Evolutionary conservation across 2,329 filamentous ascomycete genomes (phyloP), one percentile per base, ranked within the genome.

Genomic region (Fusarium goolgardi): DNA sequence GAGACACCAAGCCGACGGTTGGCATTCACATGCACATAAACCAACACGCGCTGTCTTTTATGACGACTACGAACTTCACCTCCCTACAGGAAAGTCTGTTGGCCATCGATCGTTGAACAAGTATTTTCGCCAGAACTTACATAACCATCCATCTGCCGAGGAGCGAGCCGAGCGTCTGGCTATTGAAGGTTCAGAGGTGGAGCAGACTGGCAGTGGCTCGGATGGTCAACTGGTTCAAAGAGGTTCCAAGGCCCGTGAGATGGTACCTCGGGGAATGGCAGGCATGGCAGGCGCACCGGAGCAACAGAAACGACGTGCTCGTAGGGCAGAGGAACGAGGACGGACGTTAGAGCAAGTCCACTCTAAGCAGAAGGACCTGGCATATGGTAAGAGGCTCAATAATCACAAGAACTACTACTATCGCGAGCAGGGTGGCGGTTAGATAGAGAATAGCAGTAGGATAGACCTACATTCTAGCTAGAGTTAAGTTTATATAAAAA

Each of bases 41-140:
- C 78, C 90, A 70, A 78, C 87, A 6, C 87, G 91, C 65, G 90
- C 93, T 37, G 92, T 93, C 23, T 97, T 96, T 78, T 90, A 96
- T 75, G 93, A 96, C 72, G 96, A 99, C 44, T 94, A 93, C 74
- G 96, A 98, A 79, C 86, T 99, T 54, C 94, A 99, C 75, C 87
- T 99, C 15, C 96, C 96, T 2, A 93, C 91, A 6, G 96, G 96
- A 54, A 91, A 92, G 64, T 91, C 92, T 10, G 94, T 96, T 37
- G 96, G 96, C 39, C 96, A 99, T 78, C 89, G 96, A 47, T 96
- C 93, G 10, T 81, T 97, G 55, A 91, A 92, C 75, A 90, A 87
- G 71, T 98, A 98, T 81, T 99, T 90, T 82, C 90, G 93, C 62
- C 96, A 99, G 81, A 98, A 98, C 80, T 84, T 99, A 43, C 89